Percentiles rank a stretch among this genome's conserved stretches.
Evolutionary conservation across 2,329 filamentous ascomycete species (phyloP).

Genomic region (Ploettnerulaceae sp.): DNA sequence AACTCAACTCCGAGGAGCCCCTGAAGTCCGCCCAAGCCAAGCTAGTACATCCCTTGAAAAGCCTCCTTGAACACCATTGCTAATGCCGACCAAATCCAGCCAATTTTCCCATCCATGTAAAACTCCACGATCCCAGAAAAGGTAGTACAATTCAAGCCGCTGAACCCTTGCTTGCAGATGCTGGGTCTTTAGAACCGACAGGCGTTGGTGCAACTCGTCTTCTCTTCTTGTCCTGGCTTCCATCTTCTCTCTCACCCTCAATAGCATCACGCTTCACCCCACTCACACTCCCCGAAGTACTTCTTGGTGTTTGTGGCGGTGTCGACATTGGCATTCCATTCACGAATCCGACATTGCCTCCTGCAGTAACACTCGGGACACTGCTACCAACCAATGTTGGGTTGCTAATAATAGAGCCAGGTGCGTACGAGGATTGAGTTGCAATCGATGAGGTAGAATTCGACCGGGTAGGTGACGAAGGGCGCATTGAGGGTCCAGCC

Average conservation of each 20-base stretch:
- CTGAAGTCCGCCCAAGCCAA: background rate
- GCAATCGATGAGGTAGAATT: conserved; percentile 79
- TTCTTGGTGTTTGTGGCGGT: conserved; percentile 81
- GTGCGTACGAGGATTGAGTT: conserved; percentile 52
- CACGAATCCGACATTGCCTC: conserved; percentile 50
- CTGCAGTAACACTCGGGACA: conserved; percentile 66
- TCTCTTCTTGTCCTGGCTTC: conserved; percentile 56
- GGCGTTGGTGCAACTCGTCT: conserved; percentile 63
- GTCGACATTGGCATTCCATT: conserved; percentile 72
- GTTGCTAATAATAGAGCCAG: conserved; percentile 59
- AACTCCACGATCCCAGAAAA: no score
- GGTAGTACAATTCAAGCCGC: background rate
- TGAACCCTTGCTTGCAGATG: no score
- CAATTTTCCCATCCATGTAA: background rate
- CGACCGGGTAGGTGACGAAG: conserved; percentile 76
- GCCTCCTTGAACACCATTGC: conserved; percentile 2
- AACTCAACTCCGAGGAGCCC: background rate
- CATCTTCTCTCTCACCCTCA: conserved; percentile 48
- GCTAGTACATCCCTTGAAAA: background rate
- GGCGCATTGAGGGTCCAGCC: conserved; percentile 50
- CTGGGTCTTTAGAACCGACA: background rate
- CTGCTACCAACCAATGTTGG: conserved; percentile 73
- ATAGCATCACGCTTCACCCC: conserved; percentile 51
- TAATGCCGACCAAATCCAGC: conserved; percentile 1
- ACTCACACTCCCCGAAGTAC: conserved; percentile 51